Evolutionary conservation across 345 rosid genomes (phyloP), one percentile per base, ranked within the genome.

Genomic region (Psidium friedrichsthalianum): DNA sequence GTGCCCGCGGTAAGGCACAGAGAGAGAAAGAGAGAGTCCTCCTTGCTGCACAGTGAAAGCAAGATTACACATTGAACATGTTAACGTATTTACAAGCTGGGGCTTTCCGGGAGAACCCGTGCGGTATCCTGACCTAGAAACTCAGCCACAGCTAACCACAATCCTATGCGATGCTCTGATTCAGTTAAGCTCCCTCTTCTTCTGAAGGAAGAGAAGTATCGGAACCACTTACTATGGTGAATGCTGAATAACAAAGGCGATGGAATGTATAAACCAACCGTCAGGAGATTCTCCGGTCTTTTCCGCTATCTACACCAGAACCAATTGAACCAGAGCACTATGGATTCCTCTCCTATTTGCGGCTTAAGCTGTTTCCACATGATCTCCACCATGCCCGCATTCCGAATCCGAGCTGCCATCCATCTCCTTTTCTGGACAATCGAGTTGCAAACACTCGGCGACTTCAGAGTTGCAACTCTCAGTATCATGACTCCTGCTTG

Each of bases 391-490:
- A 0, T 29, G 58, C 36, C 51, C 57, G 6, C 36, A 56, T 80
- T 86, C 88, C 6, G 83, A 83, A 21, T n/a, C 74, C 0, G 86
- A 83, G 86, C 86, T 29, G 18, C 56, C 83, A 15, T 93, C 98
- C 82, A 86, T 91, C 76, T 93, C 95, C 84, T 91, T 95, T 32
- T 82, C 99, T 27, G 93, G 94, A 64, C 93, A 89, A 64, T 94
- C 96, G 36, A 95, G 92, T 64, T 92, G 97, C 85, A 94, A 59
- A 42, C 90, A 90, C 87, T 95, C 99, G 15, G 95, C 91, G 61
- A 84, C 87, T 85, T 92, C 97, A n/a, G 11, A 86, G 52, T 85
- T 84, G 47, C 57, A 83, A 56, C 82, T 90, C 84, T 86, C 98
- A 29, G 84, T 15, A 44, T 89, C 91, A 25, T 57, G 89, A 57